Base-by-base conservation (phyloP, 2,329 filamentous ascomycete species). In the Hypomyces perniciosus region DNA sequence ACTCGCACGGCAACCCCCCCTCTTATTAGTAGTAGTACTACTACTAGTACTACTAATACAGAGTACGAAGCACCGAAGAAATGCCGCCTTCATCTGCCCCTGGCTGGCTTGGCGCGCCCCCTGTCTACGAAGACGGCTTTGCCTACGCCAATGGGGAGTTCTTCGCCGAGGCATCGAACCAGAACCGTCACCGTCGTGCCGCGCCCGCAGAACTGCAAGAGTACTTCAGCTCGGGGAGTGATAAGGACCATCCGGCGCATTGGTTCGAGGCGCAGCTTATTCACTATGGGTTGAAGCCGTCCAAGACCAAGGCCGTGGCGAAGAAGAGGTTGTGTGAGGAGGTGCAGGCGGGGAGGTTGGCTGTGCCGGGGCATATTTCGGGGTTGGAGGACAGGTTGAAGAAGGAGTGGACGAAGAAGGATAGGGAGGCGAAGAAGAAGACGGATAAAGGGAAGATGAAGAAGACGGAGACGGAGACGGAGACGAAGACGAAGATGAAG, bases 201-300 rank as follows among this genome's bases (percentile, higher is more conserved):
- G 70, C 69, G 1, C 31, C 64, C 3, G 57, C 65, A 1, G 74
- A 79, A 56, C 67, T 80, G 4, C 67, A 70, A 53, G 62, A 68
- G 2, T 68, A 74, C 44, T 75, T 78, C 54, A 71, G 74, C 41
- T 61, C 62, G 5, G 68, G 68, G 37, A 67, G 56, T 35, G 65
- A 67, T 28, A 70, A 67, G 40, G 78, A 83, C 57, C 73, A 73
- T 40, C 74, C 79, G 1, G 79, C 72, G 1, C 79, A 84, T 55
- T 85, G 77, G 76, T 85, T 81, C 52, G 75, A 81, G 54, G 80
- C 81, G 0, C 80, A 85, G 55, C 71, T 84, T 8, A 64, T 81
- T 4, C 82, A 85, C 64, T 85, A 84, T 64, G 81, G 79, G 1
- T 68, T 85, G 0, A 69, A 68, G 6, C 71, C 73, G 0, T 80